Base-by-base conservation (phyloP, 2,329 filamentous ascomycete species). In the Sporothrix dimorphospora region DNA sequence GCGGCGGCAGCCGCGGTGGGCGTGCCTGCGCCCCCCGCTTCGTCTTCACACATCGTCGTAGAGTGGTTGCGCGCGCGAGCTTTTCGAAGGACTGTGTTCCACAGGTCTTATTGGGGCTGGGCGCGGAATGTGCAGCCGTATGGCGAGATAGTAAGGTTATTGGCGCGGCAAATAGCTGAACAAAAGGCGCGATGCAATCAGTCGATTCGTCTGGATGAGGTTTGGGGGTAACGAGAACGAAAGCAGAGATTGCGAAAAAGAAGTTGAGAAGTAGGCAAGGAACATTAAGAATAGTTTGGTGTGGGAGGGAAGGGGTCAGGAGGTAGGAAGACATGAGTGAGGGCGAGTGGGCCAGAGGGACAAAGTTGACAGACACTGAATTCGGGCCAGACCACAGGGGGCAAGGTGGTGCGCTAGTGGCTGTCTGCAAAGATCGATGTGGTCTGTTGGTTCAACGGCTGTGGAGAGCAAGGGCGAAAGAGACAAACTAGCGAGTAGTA, bases 31-130 rank as follows among this genome's bases (percentile, higher is more conserved):
- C 21, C 63, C 4, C 27, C 63, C 14, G 51, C 49, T 4, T 72
- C 63, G 51, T 24, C 63, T 45, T 68, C 61, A 24, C 71, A 69
- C 63, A 72, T 68, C 7, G n/a, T 24, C 21, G 16, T 24, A 9
- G 27, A 47, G 14, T 4, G 14, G 53, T 34, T 11, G 27, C 30
- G 27, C 53, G 27, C 27, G 53, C 53, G 27, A 11, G 53, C 24
- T 30, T 24, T 16, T 9, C 6, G n/a, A 57, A 4, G 53, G 2
- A 6, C 9, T 5, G 12, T 42, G 34, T 42, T 42, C 57, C 34
- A 42, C 34, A 24, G 57, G 34, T 40, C 3, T 40, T 42, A 12
- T 34, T 34, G 16, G 27, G 5, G 53, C 27, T 9, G 14, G 53
- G 16, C 24, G 27, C 9, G 14, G 14, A 34, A 2, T 34, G 12